These are phyloP conservation scores for Fusarium poae DNA, from an alignment of 2,329 filamentous ascomycete species.

Conservation along the genomic window DNA sequence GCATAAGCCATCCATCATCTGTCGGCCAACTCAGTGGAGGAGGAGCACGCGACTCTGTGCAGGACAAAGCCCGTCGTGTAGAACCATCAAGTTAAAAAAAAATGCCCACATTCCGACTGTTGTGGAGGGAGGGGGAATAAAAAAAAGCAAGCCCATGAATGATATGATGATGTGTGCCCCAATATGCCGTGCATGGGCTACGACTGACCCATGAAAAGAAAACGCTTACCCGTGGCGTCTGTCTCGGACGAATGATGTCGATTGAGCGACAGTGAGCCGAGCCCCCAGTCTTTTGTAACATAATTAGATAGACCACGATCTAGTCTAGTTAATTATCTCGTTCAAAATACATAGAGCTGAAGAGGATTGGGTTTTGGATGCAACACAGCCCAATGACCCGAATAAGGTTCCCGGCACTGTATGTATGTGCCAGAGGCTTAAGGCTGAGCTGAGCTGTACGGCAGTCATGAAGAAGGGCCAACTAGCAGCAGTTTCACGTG, in stretches of 20 bases:
- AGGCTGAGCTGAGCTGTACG: constrained; percentile 4
- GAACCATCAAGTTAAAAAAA: too few species aligned
- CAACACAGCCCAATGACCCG: constrained; percentile 5
- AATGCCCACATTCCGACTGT: neutral
- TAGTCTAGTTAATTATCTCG: neutral
- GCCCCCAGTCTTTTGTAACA: constrained; percentile 2
- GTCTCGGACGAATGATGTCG: constrained; percentile 41
- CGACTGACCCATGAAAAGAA: constrained; percentile 33
- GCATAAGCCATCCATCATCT: constrained; percentile 26
- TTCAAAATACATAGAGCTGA: constrained; percentile 18
- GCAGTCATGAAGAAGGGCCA: constrained; percentile 8
- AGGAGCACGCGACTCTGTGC: constrained; percentile 47
- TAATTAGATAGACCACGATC: constrained; percentile 27
- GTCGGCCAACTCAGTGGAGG: constrained; percentile 23
- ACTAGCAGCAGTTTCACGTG: constrained; percentile 8
- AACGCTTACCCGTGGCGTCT: constrained; percentile 39
- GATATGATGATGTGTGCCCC: constrained; percentile 36
- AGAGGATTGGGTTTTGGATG: constrained; percentile 25
- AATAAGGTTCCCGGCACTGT: constrained; percentile 15
- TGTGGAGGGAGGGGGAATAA: constrained; percentile 17
- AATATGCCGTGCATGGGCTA: constrained; percentile 39
- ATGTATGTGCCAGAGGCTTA: constrained; percentile 1
- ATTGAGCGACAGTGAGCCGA: constrained; percentile 31
- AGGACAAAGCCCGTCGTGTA: constrained; percentile 35
- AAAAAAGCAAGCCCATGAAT: constrained; percentile 40